phyloP scores from a whole-genome alignment of 2,329 filamentous ascomycete species.

The Aspergillus sp. region DNA sequence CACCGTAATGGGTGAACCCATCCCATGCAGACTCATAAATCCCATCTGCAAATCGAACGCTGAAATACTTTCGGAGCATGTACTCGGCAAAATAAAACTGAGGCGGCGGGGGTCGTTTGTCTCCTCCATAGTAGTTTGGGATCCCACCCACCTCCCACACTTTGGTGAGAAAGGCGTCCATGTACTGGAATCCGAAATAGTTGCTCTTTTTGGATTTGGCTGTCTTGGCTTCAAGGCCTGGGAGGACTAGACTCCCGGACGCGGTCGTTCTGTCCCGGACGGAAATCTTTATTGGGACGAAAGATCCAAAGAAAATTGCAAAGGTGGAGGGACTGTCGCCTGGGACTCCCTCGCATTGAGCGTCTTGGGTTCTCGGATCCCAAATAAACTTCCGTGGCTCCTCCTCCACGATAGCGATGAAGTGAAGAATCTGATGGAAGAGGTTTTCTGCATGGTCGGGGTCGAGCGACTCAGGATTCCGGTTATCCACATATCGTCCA shows the following conservation, averaged over 20 bases:
- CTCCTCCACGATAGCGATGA: background rate
- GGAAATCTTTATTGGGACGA: background rate
- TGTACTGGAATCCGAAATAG: background rate
- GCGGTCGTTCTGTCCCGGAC: background rate
- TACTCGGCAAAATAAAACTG: conserved; percentile 2
- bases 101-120: background rate
- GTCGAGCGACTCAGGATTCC: background rate
- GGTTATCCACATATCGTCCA: background rate
- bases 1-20: background rate
- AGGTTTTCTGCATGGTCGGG: background rate
- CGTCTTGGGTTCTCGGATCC: too few species aligned
- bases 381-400: background rate
- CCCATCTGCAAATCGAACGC: background rate
- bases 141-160: background rate
- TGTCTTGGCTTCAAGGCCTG: background rate
- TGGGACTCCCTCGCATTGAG: background rate
- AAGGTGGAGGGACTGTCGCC: background rate
- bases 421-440: conserved; percentile 7
- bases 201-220: background rate
- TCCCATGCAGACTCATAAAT: background rate
- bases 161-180: background rate
- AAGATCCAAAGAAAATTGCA: background rate
- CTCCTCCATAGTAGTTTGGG: background rate
- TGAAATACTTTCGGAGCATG: conserved; percentile 8
- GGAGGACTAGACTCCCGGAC: background rate